Conservation (phyloP, 2,329 filamentous ascomycete species). For the Aspergillus novoparasiticus region DNA sequence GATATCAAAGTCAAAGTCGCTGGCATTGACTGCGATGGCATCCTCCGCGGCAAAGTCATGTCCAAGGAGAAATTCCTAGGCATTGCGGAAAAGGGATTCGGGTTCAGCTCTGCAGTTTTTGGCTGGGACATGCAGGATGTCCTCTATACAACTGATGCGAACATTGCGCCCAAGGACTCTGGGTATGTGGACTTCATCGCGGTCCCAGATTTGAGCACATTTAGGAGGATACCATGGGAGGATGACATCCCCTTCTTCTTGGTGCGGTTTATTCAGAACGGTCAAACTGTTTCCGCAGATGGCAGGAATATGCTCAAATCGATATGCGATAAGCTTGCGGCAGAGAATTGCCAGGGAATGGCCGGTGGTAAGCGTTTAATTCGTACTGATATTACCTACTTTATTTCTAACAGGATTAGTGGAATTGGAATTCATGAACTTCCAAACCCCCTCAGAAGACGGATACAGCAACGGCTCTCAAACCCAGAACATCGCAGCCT, state of each 20-base stretch:
- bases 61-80: constrained; percentile 90
- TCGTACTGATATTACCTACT: constrained; percentile 36
- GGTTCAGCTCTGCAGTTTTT: constrained; percentile 89
- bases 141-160: constrained; percentile 68
- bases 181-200: constrained; percentile 85
- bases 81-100: constrained; percentile 75
- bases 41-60: constrained; percentile 84
- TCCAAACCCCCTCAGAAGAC: constrained; percentile 31
- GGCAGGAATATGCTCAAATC: constrained; percentile 73
- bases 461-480: constrained; percentile 68
- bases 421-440: constrained; percentile 76
- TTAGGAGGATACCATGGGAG: constrained; percentile 86
- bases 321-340: constrained; percentile 66
- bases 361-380: constrained; percentile 69
- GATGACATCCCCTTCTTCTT: constrained; percentile 81
- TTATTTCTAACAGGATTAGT: constrained; percentile 54
- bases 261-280: constrained; percentile 77
- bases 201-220: constrained; percentile 73
- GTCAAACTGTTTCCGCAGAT: constrained; percentile 70
- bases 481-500: constrained; percentile 75
- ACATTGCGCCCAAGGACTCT: constrained; percentile 81
- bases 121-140: constrained; percentile 96
- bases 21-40: constrained; percentile 81
- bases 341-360: constrained; percentile 74
- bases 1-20: constrained; percentile 83